Evolutionary conservation across 208 protist genomes (phyloP).

Genomic region (Leptomonas pyrrhocoris): DNA sequence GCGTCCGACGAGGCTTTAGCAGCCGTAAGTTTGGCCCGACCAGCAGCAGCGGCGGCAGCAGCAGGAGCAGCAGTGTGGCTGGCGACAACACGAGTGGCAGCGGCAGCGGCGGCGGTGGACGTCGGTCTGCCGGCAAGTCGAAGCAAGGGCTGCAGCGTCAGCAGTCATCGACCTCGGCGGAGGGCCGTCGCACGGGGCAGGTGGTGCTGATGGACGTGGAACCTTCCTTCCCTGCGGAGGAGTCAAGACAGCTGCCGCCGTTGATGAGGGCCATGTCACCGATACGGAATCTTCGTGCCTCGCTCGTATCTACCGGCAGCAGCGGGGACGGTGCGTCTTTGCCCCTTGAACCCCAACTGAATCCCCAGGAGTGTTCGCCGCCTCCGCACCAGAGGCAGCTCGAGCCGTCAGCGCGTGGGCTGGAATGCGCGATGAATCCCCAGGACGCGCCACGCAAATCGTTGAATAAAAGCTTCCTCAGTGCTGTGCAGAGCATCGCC

Average conservation of each 20-base stretch:
- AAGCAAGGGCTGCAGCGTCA: background rate
- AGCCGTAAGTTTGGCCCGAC: background rate
- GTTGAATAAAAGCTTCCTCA: background rate
- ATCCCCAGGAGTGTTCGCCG: background rate
- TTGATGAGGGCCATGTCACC: background rate
- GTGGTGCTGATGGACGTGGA: constrained; percentile 15
- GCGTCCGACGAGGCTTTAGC: constrained; percentile 6
- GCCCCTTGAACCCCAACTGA: background rate
- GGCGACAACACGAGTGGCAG: background rate
- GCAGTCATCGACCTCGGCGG: constrained; percentile 8
- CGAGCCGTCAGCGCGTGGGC: too few species aligned
- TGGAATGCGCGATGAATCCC: background rate
- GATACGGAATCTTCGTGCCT: background rate
- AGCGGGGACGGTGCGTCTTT: background rate
- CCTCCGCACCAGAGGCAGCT: too few species aligned
- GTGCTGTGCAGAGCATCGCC: background rate
- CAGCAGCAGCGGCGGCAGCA: background rate
- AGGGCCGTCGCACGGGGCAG: constrained; percentile 13
- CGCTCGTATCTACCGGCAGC: background rate
- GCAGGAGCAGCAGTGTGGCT: background rate
- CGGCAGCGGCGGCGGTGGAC: background rate
- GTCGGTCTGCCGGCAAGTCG: constrained; percentile 2
- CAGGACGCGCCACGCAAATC: background rate
- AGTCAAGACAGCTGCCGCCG: background rate
- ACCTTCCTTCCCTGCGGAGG: background rate